Conservation (phyloP, 441 rosid species). For the Mallotus japonicus region DNA sequence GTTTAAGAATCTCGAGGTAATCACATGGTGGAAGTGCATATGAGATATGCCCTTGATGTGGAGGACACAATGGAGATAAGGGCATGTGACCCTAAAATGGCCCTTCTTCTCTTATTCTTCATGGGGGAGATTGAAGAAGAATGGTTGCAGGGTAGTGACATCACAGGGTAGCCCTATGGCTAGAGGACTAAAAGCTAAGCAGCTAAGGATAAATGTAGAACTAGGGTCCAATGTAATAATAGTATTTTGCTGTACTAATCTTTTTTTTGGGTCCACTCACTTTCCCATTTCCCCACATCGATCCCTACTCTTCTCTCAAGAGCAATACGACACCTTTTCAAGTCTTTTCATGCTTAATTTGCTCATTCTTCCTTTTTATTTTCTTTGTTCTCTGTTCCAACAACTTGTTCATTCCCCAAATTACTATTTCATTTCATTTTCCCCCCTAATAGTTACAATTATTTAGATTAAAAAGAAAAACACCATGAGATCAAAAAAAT, state of each 20-base stretch:
- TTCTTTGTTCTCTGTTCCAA: neutral
- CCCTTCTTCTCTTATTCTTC: neutral
- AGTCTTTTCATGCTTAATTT: constrained; percentile 4
- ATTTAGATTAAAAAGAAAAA: too few relatives aligned
- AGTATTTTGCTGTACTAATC: neutral
- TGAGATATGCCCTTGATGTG: neutral
- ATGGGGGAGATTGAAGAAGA: too few relatives aligned
- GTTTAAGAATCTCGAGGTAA: constrained; percentile 12
- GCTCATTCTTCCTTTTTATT: too few relatives aligned
- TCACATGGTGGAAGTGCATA: constrained; percentile 7
- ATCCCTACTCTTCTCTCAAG: constrained; percentile 34
- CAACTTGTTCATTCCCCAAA: too few relatives aligned
- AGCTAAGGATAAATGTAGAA: too few relatives aligned
- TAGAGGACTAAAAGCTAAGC: too few relatives aligned
- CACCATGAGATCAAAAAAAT: too few relatives aligned
- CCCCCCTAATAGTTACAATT: too few relatives aligned
- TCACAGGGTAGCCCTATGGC: neutral
- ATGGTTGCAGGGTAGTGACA: neutral
- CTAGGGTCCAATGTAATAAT: too few relatives aligned
- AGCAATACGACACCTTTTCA: constrained; percentile 11
- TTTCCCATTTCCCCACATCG: constrained; percentile 27
- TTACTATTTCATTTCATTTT: too few relatives aligned
- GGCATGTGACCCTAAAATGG: constrained; percentile 9
- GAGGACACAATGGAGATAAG: neutral
- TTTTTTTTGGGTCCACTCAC: neutral